A percentile compares a stretch with the other conserved stretches of the same genome.
Conservation (phyloP, 2,329 filamentous ascomycete genomes). For the Penicillium sp. region DNA sequence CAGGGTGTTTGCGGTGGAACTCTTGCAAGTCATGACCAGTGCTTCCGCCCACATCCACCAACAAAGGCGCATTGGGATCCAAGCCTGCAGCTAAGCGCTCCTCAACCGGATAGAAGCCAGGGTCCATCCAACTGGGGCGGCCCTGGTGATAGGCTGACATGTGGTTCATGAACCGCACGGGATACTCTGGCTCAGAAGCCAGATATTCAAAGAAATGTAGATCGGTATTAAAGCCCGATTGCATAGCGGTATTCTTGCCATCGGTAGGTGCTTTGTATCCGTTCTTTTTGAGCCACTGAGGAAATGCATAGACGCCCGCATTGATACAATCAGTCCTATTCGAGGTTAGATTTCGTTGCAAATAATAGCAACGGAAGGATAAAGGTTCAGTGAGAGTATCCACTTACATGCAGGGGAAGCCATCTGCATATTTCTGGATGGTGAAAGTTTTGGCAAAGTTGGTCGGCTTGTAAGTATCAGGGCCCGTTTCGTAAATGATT, state of each 20-base stretch:
- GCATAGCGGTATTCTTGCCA: conserved; percentile 22
- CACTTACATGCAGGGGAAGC: conserved; percentile 24
- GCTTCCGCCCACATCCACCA: conserved; percentile 24
- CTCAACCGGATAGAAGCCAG: conserved; percentile 12
- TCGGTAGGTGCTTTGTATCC: conserved; percentile 25
- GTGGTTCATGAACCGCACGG: conserved; percentile 39
- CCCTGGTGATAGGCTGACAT: conserved; percentile 38
- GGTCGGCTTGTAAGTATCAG: conserved; percentile 24
- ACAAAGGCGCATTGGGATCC: conserved; percentile 15
- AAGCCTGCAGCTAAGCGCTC: conserved; percentile 20
- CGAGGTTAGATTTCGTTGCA: conserved; percentile 10
- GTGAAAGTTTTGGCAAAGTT: conserved; percentile 23
- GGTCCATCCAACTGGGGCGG: conserved; percentile 35
- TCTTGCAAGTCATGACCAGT: conserved; percentile 23
- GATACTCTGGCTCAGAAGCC: conserved; percentile 21
- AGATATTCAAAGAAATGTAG: conserved; percentile 28
- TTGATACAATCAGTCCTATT: conserved; percentile 26
- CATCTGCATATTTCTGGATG: conserved; percentile 21
- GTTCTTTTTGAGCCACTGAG: conserved; percentile 23
- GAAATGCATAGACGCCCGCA: conserved; percentile 22
- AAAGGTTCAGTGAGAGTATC: too few relatives aligned
- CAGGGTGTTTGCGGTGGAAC: conserved; percentile 35
- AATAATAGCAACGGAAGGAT: conserved; percentile 5
- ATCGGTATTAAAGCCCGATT: conserved; percentile 24
- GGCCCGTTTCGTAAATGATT: conserved; percentile 25